Evolutionary conservation across 2,329 filamentous ascomycete species (phyloP), one percentile per base, ranked within the genome.

Genomic region (Ilyonectria destructans): DNA sequence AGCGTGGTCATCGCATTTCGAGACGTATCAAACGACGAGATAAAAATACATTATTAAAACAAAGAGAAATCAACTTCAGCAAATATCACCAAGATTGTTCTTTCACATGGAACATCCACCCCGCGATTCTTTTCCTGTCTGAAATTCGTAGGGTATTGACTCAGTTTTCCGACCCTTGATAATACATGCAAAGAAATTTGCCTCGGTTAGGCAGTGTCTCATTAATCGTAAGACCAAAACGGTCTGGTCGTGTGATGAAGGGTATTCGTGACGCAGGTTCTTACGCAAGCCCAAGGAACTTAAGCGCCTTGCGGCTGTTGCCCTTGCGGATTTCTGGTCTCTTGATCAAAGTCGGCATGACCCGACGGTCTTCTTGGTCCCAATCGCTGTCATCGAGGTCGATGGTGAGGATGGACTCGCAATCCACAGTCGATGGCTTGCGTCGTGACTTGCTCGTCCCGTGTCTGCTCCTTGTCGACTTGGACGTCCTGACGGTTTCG

Each of bases 271-370:
- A n/a, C 17, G 8, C 26, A 21, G 55, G 40, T 21, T 46, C 5
- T 73, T 72, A 85, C 12, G 83, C 82, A 51, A 88, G 76, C 0
- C 86, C 86, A 1, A 89, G 79, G 74, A 87, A 88, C 75, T 86
- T 88, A 59, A 88, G 81, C 7, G 87, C 87, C 75, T 89, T 89
- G 8, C 83, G 81, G 57, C 81, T 86, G 64, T 83, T 85, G 2
- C 80, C 82, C 75, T 82, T 84, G 17, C 77, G 79, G 31, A 75
- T 70, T 12, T 72, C 72, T 2, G 73, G 67, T 66, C 80, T 82
- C 62, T 78, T 78, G 74, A 84, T 75, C 43, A 83, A 85, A 26
- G 87, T 80, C 4, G 87, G 87, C 85, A 89, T 87, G 35, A 89
- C 82, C 46, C 85, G 81, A 35, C 85, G 82, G 75, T 87, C 85